phyloP scores from a whole-genome alignment of 495 filamentous ascomycete species.

The Trichocladium uniseriatum region DNA sequence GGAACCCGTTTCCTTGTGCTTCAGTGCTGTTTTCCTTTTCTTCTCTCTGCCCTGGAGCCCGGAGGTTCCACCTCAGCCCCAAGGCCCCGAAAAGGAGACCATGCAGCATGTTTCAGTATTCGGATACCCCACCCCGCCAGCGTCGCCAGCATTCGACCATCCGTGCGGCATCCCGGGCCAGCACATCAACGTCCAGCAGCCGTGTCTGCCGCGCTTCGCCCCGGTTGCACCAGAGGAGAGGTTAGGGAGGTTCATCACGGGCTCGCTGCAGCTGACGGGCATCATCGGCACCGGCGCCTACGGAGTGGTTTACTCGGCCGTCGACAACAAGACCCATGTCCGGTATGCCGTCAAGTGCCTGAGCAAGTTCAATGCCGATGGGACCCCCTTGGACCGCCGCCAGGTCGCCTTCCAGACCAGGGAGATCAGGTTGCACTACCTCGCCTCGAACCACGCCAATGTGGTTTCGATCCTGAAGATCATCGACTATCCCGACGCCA shows the following conservation, averaged over 20 bases:
- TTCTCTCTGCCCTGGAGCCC: constrained; percentile 10
- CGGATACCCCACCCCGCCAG: constrained; percentile 46
- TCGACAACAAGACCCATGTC: constrained; percentile 73
- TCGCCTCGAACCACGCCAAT: constrained; percentile 80
- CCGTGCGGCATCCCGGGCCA: constrained; percentile 27
- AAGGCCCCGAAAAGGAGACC: constrained; percentile 22
- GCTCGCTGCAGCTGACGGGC: constrained; percentile 69
- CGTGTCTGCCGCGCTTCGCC: constrained; percentile 31
- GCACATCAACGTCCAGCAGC: constrained; percentile 25
- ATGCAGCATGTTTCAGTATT: constrained; percentile 47
- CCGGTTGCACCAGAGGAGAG: constrained; percentile 65
- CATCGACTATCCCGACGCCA: constrained; percentile 85
- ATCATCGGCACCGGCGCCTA: constrained; percentile 93
- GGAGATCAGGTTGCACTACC: constrained; percentile 86
- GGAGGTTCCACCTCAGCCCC: constrained; percentile 2
- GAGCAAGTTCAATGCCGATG: constrained; percentile 64
- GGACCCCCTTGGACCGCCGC: constrained; percentile 70
- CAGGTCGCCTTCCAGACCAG: constrained; percentile 85
- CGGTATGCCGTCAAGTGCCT: constrained; percentile 94
- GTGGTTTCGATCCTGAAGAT: constrained; percentile 93
- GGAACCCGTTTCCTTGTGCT: constrained; percentile 18
- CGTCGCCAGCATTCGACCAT: constrained; percentile 40
- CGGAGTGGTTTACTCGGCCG: constrained; percentile 89
- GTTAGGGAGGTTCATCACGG: constrained; percentile 73
- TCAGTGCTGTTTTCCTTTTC: constrained; percentile 9